Evolutionary conservation across 1,139 yeast genomes (phyloP).

Genomic region (Hansenula lynferdii): DNA sequence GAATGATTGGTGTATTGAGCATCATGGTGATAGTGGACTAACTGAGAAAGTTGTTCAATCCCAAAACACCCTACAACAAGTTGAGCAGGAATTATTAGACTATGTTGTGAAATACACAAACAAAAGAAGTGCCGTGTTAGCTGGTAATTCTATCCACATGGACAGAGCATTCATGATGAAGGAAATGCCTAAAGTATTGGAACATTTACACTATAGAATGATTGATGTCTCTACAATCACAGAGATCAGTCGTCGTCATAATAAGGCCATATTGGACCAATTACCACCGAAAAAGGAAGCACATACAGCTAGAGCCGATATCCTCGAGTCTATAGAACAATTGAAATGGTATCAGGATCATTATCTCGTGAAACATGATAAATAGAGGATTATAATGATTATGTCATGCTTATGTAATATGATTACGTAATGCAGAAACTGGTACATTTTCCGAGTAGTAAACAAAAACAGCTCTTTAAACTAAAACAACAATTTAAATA

Average conservation of each 20-base stretch:
- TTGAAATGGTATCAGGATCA: constrained; percentile 71
- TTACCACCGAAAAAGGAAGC: constrained; percentile 60
- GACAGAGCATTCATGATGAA: constrained; percentile 80
- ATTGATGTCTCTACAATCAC: constrained; percentile 83
- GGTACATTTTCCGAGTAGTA: too few relatives aligned
- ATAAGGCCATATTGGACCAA: constrained; percentile 50
- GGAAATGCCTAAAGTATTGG: constrained; percentile 75
- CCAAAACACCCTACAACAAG: constrained; percentile 49
- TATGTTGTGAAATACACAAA: constrained; percentile 56
- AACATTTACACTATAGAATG: constrained; percentile 75
- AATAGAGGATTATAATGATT: neutral
- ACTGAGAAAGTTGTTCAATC: constrained; percentile 62
- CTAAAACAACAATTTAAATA: too few relatives aligned
- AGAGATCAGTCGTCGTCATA: constrained; percentile 78
- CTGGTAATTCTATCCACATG: constrained; percentile 92
- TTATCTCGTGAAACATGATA: constrained; percentile 34
- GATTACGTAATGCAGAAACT: neutral
- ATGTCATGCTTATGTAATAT: neutral
- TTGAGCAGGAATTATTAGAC: constrained; percentile 55
- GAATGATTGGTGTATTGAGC: constrained; percentile 83
- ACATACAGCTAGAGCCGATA: constrained; percentile 89
- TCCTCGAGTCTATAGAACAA: constrained; percentile 82
- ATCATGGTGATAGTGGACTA: constrained; percentile 76
- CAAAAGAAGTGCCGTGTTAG: constrained; percentile 59
- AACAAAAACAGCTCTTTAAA: too few relatives aligned